Base-by-base conservation (phyloP, 148 eudicot genomes). In the Pharnaceum exiguum region DNA sequence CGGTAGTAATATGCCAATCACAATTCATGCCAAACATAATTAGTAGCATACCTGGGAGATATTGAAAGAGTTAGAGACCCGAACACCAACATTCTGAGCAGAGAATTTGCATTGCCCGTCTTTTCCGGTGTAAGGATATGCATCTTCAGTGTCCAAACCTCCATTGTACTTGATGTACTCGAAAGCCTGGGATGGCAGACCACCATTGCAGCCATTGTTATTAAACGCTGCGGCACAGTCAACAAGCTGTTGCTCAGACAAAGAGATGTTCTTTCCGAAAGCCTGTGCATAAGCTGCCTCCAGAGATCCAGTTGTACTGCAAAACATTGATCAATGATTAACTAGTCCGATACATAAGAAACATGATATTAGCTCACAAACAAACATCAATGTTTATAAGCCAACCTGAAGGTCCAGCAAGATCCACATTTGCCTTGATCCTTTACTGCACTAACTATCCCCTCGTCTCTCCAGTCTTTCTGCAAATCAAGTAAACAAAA, bases 381-480 rank as follows among this genome's bases (percentile, higher is more conserved):
- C n/a, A n/a, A n/a, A n/a, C n/a, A n/a, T n/a, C n/a, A n/a, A 32
- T 48, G 26, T 39, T 46, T 17, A 22, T 31, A 13, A 38, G 18
- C 70, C 33, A 51, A 94, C 99, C 99, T 94, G 85, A 94, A 94
- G 57, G 99, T 89, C 99, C 99, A 94, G 79, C 99, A 94, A 51
- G 99, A 94, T 69, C 99, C 99, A 42, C 99, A 94, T 21, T 69
- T 60, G 31, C 95, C 95, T 75, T 94, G 99, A 61, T 82, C 48
- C 70, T 94, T 94, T 43, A 94, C 96, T 21, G 99, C 80, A 80
- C 91, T 94, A 44, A 94, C 96, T 46, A 94, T 83, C 52, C 99
- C 99, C 48, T 59, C 66, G 59, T 61, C 71, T 65, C 99, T 83
- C 99, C 99, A 94, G 71, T 94, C 96, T 86, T 89, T 82, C 99